These are phyloP conservation scores for Vanrija sp. DNA, from an alignment of 1,284 basidiomycete species.

Conservation along the genomic window DNA sequence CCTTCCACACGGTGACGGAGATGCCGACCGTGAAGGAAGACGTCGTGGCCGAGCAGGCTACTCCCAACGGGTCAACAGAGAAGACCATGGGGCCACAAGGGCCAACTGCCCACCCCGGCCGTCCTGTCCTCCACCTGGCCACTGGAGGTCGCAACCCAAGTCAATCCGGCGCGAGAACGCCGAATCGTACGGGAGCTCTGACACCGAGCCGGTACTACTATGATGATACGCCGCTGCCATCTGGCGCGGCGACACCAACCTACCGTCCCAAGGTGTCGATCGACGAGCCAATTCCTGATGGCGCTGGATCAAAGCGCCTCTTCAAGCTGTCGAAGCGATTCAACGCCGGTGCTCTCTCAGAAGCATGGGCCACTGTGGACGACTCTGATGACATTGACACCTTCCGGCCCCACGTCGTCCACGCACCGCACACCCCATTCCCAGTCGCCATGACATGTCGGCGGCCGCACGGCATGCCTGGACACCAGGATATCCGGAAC, in stretches of 20 bases:
- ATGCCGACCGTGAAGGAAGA: too few species aligned
- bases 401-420: constrained; percentile 58
- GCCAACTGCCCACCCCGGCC: too few species aligned
- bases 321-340: constrained; percentile 47
- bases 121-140: too few species aligned
- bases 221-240: not conserved
- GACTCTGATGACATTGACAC: constrained; percentile 52
- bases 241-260: constrained; percentile 4
- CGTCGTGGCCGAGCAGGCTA: too few species aligned
- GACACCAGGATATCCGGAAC: constrained; percentile 55
- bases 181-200: too few species aligned
- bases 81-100: too few species aligned
- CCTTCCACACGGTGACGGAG: too few species aligned
- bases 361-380: constrained; percentile 52
- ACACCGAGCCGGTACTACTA: too few species aligned
- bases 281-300: constrained; percentile 28
- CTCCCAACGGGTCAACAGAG: too few species aligned
- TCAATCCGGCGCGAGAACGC: too few species aligned
- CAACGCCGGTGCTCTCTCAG: constrained; percentile 51
- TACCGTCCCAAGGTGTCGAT: constrained; percentile 13
- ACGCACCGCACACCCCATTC: constrained; percentile 59
- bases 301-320: constrained; percentile 41
- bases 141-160: too few species aligned
- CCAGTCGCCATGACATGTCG: constrained; percentile 72
- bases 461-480: constrained; percentile 59